These are phyloP conservation scores for Lepidium africanum DNA, from an alignment of 345 rosid genomes.

Conservation along the genomic window DNA sequence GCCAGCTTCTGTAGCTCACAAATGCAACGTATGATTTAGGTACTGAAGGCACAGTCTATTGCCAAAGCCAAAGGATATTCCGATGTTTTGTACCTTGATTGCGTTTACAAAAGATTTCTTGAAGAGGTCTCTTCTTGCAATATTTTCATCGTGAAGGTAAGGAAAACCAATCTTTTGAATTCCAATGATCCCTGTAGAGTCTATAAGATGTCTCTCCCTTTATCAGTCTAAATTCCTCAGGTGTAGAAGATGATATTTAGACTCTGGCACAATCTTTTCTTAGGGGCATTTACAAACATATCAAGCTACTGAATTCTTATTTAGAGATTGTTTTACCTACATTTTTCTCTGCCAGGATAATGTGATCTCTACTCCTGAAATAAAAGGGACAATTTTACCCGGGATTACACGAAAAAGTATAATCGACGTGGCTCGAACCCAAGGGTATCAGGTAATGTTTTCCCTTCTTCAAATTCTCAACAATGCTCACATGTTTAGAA, in stretches of 20 bases:
- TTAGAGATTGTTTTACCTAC: not conserved
- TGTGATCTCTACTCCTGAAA: slow-evolving; percentile 63
- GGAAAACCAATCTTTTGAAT: not conserved
- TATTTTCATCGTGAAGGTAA: slow-evolving; percentile 32
- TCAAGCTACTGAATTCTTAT: not conserved
- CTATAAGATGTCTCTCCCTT: not conserved
- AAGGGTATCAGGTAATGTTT: slow-evolving; percentile 52
- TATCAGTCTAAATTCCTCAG: not conserved
- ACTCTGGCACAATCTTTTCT: not conserved
- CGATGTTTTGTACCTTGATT: slow-evolving; percentile 32
- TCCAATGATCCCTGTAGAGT: not conserved
- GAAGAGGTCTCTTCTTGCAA: slow-evolving; percentile 35
- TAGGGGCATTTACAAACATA: not conserved
- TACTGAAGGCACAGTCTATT: slow-evolving; percentile 28
- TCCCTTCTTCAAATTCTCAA: not conserved
- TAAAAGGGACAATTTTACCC: slow-evolving; percentile 35
- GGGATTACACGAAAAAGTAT: slow-evolving; percentile 47
- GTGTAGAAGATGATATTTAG: not conserved
- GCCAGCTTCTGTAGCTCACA: not conserved
- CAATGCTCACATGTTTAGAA: not conserved
- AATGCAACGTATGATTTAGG: not conserved
- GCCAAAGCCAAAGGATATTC: slow-evolving; percentile 33
- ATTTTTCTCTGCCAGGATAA: slow-evolving; percentile 39
- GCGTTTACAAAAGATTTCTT: slow-evolving; percentile 23
- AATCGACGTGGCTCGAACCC: slow-evolving; percentile 74